A percentile compares a stretch with the other conserved stretches of the same genome.
Evolutionary conservation across 2,329 filamentous ascomycete genomes (phyloP).

Genomic region (Sporothrix pallida): DNA sequence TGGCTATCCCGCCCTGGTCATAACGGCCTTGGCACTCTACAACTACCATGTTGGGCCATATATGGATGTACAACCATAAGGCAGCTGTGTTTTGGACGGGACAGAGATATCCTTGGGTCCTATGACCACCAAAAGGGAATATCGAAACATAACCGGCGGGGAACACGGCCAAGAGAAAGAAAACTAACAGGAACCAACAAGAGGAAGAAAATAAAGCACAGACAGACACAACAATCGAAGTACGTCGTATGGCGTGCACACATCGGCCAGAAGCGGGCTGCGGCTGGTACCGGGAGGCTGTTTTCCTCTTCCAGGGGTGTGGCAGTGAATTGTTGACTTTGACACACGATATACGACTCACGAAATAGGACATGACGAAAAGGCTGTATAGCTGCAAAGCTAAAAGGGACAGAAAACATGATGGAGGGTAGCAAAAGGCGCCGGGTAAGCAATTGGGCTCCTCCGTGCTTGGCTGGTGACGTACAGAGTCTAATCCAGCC

Average conservation of each 20-base stretch:
- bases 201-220: too few relatives aligned
- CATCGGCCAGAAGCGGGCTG: background rate
- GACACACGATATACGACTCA: too few relatives aligned
- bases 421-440: background rate
- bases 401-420: background rate
- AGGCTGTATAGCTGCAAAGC: too few relatives aligned
- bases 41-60: background rate
- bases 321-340: background rate
- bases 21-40: background rate
- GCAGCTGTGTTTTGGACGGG: background rate
- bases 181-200: background rate
- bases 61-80: background rate
- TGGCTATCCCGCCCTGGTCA: background rate
- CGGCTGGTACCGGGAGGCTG: slow-evolving; percentile 3
- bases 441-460: background rate
- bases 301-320: background rate
- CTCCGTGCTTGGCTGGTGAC: slow-evolving; percentile 11
- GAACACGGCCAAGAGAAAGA: background rate
- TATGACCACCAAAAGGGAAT: background rate
- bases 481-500: background rate
- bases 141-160: background rate
- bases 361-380: too few relatives aligned
- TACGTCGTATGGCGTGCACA: background rate
- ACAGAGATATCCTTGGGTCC: background rate
- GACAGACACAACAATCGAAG: too few relatives aligned